Conservation (phyloP, 179 eudicot species). For the Silene noctiflora region DNA sequence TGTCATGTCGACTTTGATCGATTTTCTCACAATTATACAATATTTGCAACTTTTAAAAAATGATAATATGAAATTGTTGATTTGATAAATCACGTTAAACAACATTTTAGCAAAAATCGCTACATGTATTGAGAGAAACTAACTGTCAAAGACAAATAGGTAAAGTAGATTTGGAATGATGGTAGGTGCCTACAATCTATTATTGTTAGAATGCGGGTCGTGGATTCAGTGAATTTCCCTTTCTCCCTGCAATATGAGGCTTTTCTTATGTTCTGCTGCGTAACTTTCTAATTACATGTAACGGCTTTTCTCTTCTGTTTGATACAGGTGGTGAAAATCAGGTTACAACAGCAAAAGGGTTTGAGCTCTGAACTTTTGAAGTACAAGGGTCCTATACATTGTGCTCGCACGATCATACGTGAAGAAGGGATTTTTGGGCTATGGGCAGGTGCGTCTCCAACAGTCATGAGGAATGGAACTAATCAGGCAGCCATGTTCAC, state of each 20-base stretch:
- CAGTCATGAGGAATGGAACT: constrained; percentile 96
- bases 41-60: too few relatives aligned
- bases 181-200: neutral
- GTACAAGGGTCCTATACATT: constrained; percentile 90
- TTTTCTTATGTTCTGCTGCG: neutral
- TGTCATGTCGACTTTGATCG: neutral
- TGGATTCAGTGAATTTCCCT: neutral
- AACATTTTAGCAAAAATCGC: neutral
- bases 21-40: neutral
- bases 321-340: constrained; percentile 85
- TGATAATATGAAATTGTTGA: too few relatives aligned
- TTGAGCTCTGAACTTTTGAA: constrained; percentile 67
- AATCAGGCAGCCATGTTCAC: constrained; percentile 98
- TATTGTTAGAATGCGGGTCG: neutral
- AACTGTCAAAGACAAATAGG: neutral
- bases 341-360: constrained; percentile 88
- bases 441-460: constrained; percentile 96
- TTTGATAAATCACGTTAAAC: neutral
- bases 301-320: neutral
- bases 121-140: neutral
- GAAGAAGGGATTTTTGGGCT: constrained; percentile 91
- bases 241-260: neutral
- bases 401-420: constrained; percentile 68
- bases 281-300: neutral
- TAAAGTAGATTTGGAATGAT: too few relatives aligned